These are phyloP conservation scores for Ilyonectria mors-panacis DNA, from an alignment of 2,329 filamentous ascomycete species.

Conservation along the genomic window DNA sequence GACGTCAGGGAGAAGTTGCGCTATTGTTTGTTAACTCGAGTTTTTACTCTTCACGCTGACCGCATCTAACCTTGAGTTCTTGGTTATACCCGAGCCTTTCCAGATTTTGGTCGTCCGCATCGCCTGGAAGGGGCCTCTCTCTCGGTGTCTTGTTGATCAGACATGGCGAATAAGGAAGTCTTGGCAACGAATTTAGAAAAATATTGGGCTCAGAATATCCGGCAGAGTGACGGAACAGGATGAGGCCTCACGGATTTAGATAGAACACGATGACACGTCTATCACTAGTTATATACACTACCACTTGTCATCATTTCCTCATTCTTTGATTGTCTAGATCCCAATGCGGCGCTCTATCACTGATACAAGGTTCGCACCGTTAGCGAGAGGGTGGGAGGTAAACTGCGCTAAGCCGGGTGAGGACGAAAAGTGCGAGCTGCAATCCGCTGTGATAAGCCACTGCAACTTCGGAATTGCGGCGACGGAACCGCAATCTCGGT, in stretches of 20 bases:
- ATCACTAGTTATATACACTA: background rate
- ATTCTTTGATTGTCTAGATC: slow-evolving; percentile 1
- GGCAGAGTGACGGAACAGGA: background rate
- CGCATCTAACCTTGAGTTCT: slow-evolving; percentile 4
- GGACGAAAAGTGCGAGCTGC: slow-evolving; percentile 24
- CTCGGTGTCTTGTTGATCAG: slow-evolving; percentile 6
- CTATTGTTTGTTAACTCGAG: background rate
- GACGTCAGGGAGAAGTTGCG: slow-evolving; percentile 35
- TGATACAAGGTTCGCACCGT: background rate
- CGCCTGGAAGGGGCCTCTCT: slow-evolving; percentile 4
- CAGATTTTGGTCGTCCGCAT: slow-evolving; percentile 1
- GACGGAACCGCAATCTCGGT: too few relatives aligned
- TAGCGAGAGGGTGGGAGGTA: background rate
- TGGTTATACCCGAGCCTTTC: slow-evolving; percentile 4
- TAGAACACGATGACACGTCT: background rate
- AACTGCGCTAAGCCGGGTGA: slow-evolving; percentile 15
- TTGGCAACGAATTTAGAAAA: background rate
- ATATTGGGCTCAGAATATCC: background rate
- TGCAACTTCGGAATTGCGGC: too few relatives aligned
- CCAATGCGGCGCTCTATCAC: background rate
- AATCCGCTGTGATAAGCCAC: background rate
- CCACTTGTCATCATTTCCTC: background rate
- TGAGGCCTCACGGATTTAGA: background rate
- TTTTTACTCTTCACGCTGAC: background rate
- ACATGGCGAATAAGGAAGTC: background rate